These are phyloP conservation scores for Zygosaccharomyces pseudorouxii DNA, from an alignment of 805 yeast genomes.

Conservation along the genomic window DNA sequence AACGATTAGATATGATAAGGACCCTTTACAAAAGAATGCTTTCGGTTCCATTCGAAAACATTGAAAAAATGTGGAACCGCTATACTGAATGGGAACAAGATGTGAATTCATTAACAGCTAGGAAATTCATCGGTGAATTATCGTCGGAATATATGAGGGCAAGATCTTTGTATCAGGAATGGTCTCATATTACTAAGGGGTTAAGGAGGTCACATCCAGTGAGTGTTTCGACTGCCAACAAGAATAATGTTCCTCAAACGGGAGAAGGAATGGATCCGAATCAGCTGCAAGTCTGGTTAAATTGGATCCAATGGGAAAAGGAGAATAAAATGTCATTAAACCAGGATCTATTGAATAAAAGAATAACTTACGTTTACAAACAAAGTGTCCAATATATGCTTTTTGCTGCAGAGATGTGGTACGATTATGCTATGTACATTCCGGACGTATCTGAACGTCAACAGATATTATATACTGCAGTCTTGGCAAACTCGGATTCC, in stretches of 20 bases:
- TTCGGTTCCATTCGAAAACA: conserved; percentile 65
- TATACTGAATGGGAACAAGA: conserved; percentile 83
- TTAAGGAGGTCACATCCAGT: conserved; percentile 40
- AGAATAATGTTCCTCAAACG: conserved; percentile 29
- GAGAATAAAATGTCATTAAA: conserved; percentile 60
- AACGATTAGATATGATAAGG: conserved; percentile 70
- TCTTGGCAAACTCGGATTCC: conserved; percentile 64
- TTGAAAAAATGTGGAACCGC: conserved; percentile 76
- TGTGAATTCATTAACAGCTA: conserved; percentile 67
- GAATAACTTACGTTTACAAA: conserved; percentile 68
- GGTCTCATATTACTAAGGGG: conserved; percentile 53
- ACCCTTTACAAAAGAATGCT: conserved; percentile 65
- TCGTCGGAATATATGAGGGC: conserved; percentile 86
- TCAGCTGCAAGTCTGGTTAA: conserved; percentile 55
- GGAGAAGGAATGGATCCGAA: conserved; percentile 11
- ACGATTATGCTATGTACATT: conserved; percentile 36
- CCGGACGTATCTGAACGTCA: conserved; percentile 20
- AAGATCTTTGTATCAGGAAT: conserved; percentile 68
- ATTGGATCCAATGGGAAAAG: conserved; percentile 79
- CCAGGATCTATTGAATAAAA: conserved; percentile 44
- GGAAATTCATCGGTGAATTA: conserved; percentile 76
- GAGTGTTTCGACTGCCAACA: conserved; percentile 24
- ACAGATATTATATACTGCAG: conserved; percentile 47
- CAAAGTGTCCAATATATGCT: conserved; percentile 48
- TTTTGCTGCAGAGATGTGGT: conserved; percentile 37